Evolutionary conservation across 2,329 filamentous ascomycete species (phyloP), one percentile per base, ranked within the genome.

Genomic region (Fusarium mangiferae): DNA sequence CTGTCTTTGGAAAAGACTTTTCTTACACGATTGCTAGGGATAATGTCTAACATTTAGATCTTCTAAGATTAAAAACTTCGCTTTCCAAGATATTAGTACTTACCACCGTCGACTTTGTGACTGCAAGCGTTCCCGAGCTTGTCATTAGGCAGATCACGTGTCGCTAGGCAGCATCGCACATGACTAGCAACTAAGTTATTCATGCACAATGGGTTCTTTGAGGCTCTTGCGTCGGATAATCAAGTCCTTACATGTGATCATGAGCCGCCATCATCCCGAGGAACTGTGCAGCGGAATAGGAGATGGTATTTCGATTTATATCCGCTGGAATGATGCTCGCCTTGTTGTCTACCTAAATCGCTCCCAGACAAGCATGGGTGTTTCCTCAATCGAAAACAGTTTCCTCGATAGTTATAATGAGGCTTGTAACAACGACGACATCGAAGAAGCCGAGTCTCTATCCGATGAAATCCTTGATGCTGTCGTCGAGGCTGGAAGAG

Each of bases 51-150:
- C 5, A 13, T 3, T 28, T 0, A 15, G 18, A 13, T 12, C 1
- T 9, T 8, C 9, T 8, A 5, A 12, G 15, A n/a, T n/a, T 0
- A 14, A 35, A 5, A 0, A 14, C 22, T 35, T 24, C 4, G 3
- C 17, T 20, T 11, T 35, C 4, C 6, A 20, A 24, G 4, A 15
- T 14, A 20, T 7, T 0, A 35, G 15, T 13, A 7, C 11, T 13
- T 49, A 3, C 7, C 12, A 3, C 17, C 7, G 6, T 6, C n/a
- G 11, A 15, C 18, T 24, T 24, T 1, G 14, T 35, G n/a, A 7
- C 8, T 11, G 30, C 4, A 30, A 12, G 11, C 11, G 28, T 30
- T 13, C 30, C 11, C 10, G 30, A 13, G 11, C 30, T 30, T 30
- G 30, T 30, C 30, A 30, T 12, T 1, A 13, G 30, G 30, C 30